Evolutionary conservation across 2,329 filamentous ascomycete genomes (phyloP).

Genomic region (Trichoderma endophyticum): DNA sequence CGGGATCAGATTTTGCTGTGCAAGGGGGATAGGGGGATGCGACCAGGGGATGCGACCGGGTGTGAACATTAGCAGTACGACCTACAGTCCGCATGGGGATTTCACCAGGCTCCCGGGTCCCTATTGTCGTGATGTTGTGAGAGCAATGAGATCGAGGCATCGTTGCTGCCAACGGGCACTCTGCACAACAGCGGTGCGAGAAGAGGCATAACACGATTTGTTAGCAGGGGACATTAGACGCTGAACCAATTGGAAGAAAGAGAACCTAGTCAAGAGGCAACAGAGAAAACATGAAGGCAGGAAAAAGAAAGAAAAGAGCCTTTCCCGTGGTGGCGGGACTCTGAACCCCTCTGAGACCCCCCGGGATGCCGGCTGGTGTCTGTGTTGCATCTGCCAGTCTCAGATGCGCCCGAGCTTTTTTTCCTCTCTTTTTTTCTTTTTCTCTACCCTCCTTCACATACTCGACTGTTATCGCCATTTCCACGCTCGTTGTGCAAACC

Average conservation of each 20-base stretch:
- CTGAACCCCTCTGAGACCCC: background rate
- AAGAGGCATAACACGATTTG: background rate
- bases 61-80: background rate
- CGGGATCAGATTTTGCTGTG: background rate
- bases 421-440: background rate
- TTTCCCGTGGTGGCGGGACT: slow-evolving; percentile 4
- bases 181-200: background rate
- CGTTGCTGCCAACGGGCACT: background rate
- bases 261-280: background rate
- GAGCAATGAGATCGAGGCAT: background rate
- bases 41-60: background rate
- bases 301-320: background rate
- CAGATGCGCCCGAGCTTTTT: slow-evolving; percentile 7
- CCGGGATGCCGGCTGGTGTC: slow-evolving; percentile 7
- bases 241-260: background rate
- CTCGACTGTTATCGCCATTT: slow-evolving; percentile 10
- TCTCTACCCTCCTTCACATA: background rate
- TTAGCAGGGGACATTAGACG: background rate
- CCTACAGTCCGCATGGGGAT: background rate
- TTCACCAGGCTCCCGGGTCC: slow-evolving; percentile 1
- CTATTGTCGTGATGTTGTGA: background rate
- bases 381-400: slow-evolving; percentile 15
- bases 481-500: background rate
- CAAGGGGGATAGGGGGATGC: background rate
- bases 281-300: background rate